phyloP scores from a whole-genome alignment of 1,284 basidiomycete genomes.

The Mycena citricolor region DNA sequence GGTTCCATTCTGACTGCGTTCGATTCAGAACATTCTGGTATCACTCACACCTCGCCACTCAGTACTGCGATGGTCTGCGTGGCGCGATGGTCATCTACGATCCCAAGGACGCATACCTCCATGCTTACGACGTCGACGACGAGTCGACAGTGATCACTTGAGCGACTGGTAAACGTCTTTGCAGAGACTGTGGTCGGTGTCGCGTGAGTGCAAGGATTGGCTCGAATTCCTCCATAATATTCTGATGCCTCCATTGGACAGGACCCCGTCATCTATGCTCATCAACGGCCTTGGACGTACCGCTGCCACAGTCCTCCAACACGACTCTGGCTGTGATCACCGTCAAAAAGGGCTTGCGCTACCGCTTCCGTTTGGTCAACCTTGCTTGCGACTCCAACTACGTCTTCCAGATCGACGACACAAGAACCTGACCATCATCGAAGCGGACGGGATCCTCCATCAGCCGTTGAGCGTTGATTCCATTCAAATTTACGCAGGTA shows the following conservation, averaged over 20 bases:
- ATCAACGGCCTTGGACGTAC: slow-evolving; percentile 53
- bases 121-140: slow-evolving; percentile 44
- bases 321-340: slow-evolving; percentile 24
- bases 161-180: too few species aligned
- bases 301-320: slow-evolving; percentile 19
- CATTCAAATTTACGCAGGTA: slow-evolving; percentile 30
- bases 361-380: slow-evolving; percentile 35
- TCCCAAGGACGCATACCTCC: slow-evolving; percentile 37
- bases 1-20: too few species aligned
- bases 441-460: slow-evolving; percentile 40
- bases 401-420: slow-evolving; percentile 35
- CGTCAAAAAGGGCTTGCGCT: slow-evolving; percentile 22
- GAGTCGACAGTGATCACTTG: too few species aligned
- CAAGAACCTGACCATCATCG: slow-evolving; percentile 36
- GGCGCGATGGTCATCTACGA: slow-evolving; percentile 43
- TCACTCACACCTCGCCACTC: too few species aligned
- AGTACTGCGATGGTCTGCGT: slow-evolving; percentile 46
- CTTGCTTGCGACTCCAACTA: slow-evolving; percentile 36
- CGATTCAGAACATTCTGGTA: too few species aligned
- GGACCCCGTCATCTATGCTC: slow-evolving; percentile 43
- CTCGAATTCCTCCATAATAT: too few species aligned
- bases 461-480: slow-evolving; percentile 31
- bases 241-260: too few species aligned
- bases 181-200: too few species aligned
- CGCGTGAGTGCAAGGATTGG: too few species aligned